Conservation (phyloP, 1,139 yeast genomes). For the Yamadazyma dushanensis region DNA sequence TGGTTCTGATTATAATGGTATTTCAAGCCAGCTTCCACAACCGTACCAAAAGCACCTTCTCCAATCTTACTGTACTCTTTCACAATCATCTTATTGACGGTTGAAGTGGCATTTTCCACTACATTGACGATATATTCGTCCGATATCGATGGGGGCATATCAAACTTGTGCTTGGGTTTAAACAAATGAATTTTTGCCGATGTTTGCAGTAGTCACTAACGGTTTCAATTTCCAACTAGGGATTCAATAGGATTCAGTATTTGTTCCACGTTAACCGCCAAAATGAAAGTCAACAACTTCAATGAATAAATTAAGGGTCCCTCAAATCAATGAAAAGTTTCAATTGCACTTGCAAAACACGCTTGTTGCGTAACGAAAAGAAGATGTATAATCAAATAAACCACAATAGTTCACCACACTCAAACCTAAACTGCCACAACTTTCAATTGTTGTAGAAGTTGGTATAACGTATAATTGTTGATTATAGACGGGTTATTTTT, state of each 20-base stretch:
- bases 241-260: too few relatives aligned
- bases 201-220: too few relatives aligned
- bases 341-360: not conserved
- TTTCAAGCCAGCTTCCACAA: conserved; percentile 66
- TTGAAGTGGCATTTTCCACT: conserved; percentile 56
- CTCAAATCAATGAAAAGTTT: not conserved
- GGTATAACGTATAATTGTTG: too few relatives aligned
- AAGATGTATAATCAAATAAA: not conserved
- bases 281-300: too few relatives aligned
- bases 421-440: too few relatives aligned
- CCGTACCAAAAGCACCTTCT: conserved; percentile 85
- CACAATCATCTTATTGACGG: conserved; percentile 60
- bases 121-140: conserved; percentile 43
- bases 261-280: too few relatives aligned
- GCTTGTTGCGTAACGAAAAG: not conserved
- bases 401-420: not conserved
- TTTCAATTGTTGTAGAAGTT: too few relatives aligned
- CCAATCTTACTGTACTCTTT: conserved; percentile 75
- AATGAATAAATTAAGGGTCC: conserved; percentile 1
- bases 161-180: not conserved
- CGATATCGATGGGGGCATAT: conserved; percentile 14
- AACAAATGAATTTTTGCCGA: conserved; percentile 3
- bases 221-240: not conserved
- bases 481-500: conserved; percentile 2
- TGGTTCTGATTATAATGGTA: conserved; percentile 22